Evolutionary conservation across 2,329 filamentous ascomycete species (phyloP), one percentile per base, ranked within the genome.

Genomic region (Stagonosporopsis chrysanthemi): DNA sequence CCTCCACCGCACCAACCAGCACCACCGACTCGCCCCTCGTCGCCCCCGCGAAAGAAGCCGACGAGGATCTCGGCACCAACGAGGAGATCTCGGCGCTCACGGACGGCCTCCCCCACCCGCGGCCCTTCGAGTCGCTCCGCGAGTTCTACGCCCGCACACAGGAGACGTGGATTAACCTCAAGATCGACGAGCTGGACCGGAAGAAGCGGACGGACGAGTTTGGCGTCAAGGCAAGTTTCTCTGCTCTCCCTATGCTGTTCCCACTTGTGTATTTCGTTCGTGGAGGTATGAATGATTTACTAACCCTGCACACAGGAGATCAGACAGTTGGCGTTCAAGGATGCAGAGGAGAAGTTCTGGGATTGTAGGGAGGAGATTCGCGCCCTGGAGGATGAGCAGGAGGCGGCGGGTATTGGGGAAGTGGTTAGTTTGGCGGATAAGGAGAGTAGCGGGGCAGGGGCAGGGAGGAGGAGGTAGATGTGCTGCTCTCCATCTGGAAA

Each of bases 281-380:
- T 19, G 19, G 19, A 3, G 3, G 3, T 19, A 41, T 2, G 4
- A 6, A 41, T 1, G 2, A 15, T 26, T 4, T 15, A 22, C 22
- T 41, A 5, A 41, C 22, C 7, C 15, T 7, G 14, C 8, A 3
- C 26, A 15, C 19, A 41, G 81, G 95, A 98, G 80, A 88, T 98
- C 69, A 92, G 96, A 76, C 90, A 93, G 69, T 88, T 87, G 73
- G 95, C 92, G 1, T 99, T 97, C 75, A 89, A 92, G 72, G 84
- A 92, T 63, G 93, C 93, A 38, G 95, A 99, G 77, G 90, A 93
- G 79, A 97, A 96, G 76, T 99, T 95, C 95, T 99, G 95, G 95
- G 95, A 97, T 81, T 92, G 90, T 73, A 86, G 95, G 68, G 95
- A 99, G 80, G 94, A 98, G 79, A 90, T 99, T 64, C 90, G 88